phyloP scores from a whole-genome alignment of 2,329 filamentous ascomycete species.

The Colletotrichum higginsianum region DNA sequence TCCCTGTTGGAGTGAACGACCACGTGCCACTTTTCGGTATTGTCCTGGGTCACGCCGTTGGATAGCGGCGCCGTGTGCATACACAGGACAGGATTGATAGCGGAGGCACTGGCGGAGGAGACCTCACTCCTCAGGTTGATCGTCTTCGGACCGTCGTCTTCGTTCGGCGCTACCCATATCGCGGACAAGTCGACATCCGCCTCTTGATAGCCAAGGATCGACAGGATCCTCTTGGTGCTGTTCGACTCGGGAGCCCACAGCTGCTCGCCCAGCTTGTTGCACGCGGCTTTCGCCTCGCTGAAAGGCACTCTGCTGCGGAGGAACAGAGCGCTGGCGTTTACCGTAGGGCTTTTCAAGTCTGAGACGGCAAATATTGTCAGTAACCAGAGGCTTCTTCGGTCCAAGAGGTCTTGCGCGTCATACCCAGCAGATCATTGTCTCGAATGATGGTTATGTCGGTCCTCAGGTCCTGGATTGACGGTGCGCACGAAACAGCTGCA shows the following conservation, averaged over 20 bases:
- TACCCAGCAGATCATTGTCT: slow-evolving; percentile 60
- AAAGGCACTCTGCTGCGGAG: slow-evolving; percentile 49
- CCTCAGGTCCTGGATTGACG: slow-evolving; percentile 53
- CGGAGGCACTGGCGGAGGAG: slow-evolving; percentile 34
- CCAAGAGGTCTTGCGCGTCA: not conserved
- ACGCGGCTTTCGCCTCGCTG: slow-evolving; percentile 50
- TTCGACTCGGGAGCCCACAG: slow-evolving; percentile 53
- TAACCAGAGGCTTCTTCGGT: not conserved
- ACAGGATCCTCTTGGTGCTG: slow-evolving; percentile 51
- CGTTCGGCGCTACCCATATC: slow-evolving; percentile 55
- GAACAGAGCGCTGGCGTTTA: slow-evolving; percentile 54
- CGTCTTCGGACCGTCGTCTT: slow-evolving; percentile 43
- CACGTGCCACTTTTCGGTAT: slow-evolving; percentile 53
- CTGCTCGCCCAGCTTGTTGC: slow-evolving; percentile 56
- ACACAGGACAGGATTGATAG: slow-evolving; percentile 56
- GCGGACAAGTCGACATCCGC: slow-evolving; percentile 44
- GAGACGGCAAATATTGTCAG: slow-evolving; percentile 5
- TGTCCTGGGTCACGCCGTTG: slow-evolving; percentile 51
- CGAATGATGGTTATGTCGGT: slow-evolving; percentile 56
- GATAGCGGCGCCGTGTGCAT: slow-evolving; percentile 61
- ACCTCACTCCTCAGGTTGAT: slow-evolving; percentile 49
- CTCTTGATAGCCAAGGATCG: slow-evolving; percentile 55
- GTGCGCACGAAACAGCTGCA: slow-evolving; percentile 45
- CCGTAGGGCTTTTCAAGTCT: slow-evolving; percentile 53
- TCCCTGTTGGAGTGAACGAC: slow-evolving; percentile 57